Evolutionary conservation across 768 basidiomycete genomes (phyloP).

Genomic region (Lentinula raphanica): DNA sequence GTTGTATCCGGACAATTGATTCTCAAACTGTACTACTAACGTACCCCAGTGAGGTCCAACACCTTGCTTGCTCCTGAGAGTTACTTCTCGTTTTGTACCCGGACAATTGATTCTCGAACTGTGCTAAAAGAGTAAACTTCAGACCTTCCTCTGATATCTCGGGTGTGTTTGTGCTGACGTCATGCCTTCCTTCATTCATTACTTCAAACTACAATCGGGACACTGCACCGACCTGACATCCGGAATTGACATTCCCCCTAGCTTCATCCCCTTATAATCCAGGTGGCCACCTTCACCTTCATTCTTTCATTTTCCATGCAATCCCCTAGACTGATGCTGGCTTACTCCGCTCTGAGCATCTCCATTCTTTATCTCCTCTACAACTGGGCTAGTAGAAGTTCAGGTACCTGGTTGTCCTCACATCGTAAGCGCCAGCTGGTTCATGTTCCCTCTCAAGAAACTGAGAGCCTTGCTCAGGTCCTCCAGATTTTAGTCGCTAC

Average conservation of each 20-base stretch:
- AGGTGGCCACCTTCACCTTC: background rate
- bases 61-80: too few species aligned
- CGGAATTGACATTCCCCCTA: background rate
- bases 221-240: too few species aligned
- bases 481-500: conserved; percentile 56
- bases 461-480: background rate
- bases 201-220: too few species aligned
- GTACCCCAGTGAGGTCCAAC: too few species aligned
- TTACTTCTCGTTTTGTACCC: too few species aligned
- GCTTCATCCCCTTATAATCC: background rate
- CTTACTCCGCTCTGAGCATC: background rate
- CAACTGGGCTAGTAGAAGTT: background rate
- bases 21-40: too few species aligned
- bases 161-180: background rate
- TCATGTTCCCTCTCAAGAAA: background rate
- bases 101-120: too few species aligned
- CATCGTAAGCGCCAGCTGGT: background rate
- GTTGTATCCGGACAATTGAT: too few species aligned
- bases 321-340: background rate
- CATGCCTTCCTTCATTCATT: too few species aligned
- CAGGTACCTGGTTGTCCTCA: background rate
- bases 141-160: background rate
- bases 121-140: background rate
- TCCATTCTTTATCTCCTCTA: background rate
- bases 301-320: background rate